Conservation (phyloP, 306 rosid genomes). For the Hippophae tibetana region DNA sequence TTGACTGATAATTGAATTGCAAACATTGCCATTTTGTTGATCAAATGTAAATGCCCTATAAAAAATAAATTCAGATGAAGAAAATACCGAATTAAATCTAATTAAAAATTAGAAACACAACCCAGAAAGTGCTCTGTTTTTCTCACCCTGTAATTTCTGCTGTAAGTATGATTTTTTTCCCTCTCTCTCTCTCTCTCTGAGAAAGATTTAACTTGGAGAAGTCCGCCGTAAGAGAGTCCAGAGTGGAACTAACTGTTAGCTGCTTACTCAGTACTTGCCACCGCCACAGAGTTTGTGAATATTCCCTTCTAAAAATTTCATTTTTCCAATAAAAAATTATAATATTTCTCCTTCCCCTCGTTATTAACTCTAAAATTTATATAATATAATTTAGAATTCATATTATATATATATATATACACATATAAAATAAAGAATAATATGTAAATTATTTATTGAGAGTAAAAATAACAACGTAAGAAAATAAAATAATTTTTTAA, state of each 20-base stretch:
- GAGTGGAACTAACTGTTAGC: constrained; percentile 5
- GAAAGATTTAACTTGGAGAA: constrained; percentile 7
- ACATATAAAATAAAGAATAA: too few species aligned
- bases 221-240: constrained; percentile 22
- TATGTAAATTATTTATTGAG: too few species aligned
- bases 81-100: constrained; percentile 15
- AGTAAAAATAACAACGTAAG: too few species aligned
- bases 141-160: background rate
- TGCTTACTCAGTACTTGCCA: background rate
- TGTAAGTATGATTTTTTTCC: background rate
- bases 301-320: background rate
- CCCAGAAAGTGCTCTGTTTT: constrained; percentile 11
- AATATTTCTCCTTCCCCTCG: background rate
- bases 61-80: background rate
- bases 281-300: constrained; percentile 14
- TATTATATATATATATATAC: too few species aligned
- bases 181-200: too few species aligned
- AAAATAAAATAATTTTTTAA: too few species aligned
- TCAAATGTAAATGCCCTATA: background rate
- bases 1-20: background rate
- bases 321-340: background rate
- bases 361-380: background rate
- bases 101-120: background rate
- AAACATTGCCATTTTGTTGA: constrained; percentile 1
- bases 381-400: too few species aligned